phyloP scores from a whole-genome alignment of 129 eudicot genomes.

The Glebionis coronaria region DNA sequence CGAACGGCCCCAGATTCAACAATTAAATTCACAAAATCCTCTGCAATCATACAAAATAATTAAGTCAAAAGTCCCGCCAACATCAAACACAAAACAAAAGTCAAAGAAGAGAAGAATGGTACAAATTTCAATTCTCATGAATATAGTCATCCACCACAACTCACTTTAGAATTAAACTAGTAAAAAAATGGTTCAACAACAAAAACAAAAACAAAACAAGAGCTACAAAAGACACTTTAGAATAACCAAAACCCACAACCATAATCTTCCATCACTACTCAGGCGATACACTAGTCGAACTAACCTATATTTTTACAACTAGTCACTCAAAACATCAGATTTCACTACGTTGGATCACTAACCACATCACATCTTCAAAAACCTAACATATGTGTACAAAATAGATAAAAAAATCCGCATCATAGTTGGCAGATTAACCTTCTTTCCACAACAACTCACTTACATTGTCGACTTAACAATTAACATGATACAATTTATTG shows the following conservation, averaged over 20 bases:
- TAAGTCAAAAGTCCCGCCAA: slow-evolving; percentile 18
- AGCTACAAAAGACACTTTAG: no score
- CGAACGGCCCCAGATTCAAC: slow-evolving; percentile 59
- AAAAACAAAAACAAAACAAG: no score
- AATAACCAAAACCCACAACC: background rate
- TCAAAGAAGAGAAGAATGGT: background rate
- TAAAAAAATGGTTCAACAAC: background rate
- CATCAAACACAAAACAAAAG: slow-evolving; percentile 9
- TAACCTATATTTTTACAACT: background rate
- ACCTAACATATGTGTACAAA: background rate
- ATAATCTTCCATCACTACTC: background rate
- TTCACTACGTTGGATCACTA: background rate
- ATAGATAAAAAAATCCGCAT: no score
- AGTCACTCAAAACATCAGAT: background rate
- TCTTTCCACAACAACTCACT: no score
- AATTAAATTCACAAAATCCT: slow-evolving; percentile 53
- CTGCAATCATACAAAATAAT: slow-evolving; percentile 25
- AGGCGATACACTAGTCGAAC: background rate
- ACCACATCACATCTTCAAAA: background rate
- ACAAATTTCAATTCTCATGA: background rate
- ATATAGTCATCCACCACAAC: slow-evolving; percentile 12
- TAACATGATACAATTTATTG: no score
- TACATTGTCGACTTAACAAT: no score
- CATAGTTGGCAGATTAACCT: no score
- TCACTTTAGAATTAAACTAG: slow-evolving; percentile 1